phyloP scores from a whole-genome alignment of 1,284 basidiomycete genomes.

The Kalmanozyma brasiliensis region DNA sequence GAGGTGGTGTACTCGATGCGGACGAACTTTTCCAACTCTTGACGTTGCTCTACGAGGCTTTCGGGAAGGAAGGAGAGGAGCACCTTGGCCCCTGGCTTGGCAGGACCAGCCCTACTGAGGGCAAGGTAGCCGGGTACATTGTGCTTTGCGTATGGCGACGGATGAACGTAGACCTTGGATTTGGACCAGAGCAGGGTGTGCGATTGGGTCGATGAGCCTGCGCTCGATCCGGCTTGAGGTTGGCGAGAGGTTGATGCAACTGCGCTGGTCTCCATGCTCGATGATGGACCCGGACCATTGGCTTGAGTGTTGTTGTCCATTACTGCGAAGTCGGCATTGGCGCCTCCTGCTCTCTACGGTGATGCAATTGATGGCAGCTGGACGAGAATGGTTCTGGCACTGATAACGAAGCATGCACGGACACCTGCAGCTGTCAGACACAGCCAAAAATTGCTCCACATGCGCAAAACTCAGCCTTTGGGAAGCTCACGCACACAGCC shows the following conservation, averaged over 20 bases:
- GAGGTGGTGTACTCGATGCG: slow-evolving; percentile 78
- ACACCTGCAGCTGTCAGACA: too few relatives aligned
- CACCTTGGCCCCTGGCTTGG: slow-evolving; percentile 30
- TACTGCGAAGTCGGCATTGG: background rate
- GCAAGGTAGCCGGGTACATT: slow-evolving; percentile 85
- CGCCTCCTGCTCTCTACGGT: background rate
- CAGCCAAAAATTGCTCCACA: too few relatives aligned
- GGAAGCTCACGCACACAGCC: too few relatives aligned
- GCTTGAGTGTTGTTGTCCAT: slow-evolving; percentile 9
- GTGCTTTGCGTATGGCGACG: slow-evolving; percentile 87
- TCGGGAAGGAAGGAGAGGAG: slow-evolving; percentile 73
- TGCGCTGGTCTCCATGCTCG: background rate
- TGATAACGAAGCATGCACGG: too few relatives aligned
- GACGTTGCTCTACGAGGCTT: slow-evolving; percentile 73
- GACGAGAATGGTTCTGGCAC: too few relatives aligned
- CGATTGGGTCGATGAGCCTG: background rate
- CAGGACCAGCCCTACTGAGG: slow-evolving; percentile 30
- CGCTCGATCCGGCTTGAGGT: background rate
- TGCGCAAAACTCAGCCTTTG: too few relatives aligned
- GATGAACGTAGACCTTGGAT: slow-evolving; percentile 72
- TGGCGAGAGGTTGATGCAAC: slow-evolving; percentile 3
- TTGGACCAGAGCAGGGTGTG: slow-evolving; percentile 51
- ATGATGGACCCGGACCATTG: background rate
- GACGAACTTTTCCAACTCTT: slow-evolving; percentile 81
- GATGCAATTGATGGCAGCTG: too few relatives aligned